Evolutionary conservation across 768 basidiomycete genomes (phyloP).

Genomic region (Lentinula detonsa): DNA sequence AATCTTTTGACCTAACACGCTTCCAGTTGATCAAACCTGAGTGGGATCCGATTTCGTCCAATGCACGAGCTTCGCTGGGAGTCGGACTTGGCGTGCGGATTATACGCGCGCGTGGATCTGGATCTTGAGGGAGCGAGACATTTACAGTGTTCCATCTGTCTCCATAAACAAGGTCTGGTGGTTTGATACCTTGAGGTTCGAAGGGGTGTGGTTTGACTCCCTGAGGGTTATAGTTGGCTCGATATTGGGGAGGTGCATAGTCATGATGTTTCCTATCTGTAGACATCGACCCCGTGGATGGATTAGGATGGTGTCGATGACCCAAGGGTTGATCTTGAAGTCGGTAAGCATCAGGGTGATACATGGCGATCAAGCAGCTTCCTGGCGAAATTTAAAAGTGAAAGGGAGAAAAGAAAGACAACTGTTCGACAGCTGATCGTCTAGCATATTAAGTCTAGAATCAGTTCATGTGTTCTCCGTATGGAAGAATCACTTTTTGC

Average conservation of each 20-base stretch:
- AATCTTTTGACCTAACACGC: not conserved
- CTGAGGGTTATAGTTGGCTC: not conserved
- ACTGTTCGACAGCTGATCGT: not conserved
- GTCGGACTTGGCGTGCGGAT: conserved; percentile 31
- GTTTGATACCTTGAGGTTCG: not conserved
- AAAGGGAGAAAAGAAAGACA: not conserved
- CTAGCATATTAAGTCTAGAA: not conserved
- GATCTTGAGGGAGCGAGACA: not conserved
- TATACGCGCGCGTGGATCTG: not conserved
- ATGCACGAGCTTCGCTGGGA: conserved; percentile 23
- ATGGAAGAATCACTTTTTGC: not conserved
- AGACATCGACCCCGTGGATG: not conserved
- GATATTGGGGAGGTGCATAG: not conserved
- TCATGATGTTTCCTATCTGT: not conserved
- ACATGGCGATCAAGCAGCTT: not conserved
- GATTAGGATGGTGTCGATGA: not conserved
- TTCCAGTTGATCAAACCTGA: not conserved
- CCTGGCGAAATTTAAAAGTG: not conserved
- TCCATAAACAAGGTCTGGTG: not conserved
- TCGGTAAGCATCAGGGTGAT: not conserved
- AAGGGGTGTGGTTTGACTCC: not conserved
- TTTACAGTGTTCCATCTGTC: not conserved
- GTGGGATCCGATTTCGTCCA: conserved; percentile 9
- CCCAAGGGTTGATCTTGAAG: not conserved
- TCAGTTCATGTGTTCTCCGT: not conserved